Evolutionary conservation across 495 filamentous ascomycete species (phyloP).

Genomic region (Peziza echinospora): DNA sequence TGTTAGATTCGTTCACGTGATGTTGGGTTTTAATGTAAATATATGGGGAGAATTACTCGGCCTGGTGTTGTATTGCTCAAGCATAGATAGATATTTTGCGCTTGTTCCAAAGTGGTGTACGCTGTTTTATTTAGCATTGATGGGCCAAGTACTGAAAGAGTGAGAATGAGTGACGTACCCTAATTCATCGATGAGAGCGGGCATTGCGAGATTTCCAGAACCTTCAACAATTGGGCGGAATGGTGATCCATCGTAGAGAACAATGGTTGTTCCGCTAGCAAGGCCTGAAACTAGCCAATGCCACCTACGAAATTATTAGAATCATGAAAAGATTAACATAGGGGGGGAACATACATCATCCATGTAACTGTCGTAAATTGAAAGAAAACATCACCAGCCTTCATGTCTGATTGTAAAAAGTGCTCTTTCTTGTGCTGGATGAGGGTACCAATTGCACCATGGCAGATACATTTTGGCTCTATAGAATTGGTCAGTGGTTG

Average conservation of each 20-base stretch:
- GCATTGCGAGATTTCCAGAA: conserved; percentile 45
- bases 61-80: conserved; percentile 57
- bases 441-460: conserved; percentile 67
- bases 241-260: conserved; percentile 77
- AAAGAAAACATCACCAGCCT: conserved; percentile 41
- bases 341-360: conserved; percentile 28
- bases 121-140: conserved; percentile 21
- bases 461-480: conserved; percentile 75
- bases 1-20: conserved; percentile 15
- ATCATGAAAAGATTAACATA: conserved; percentile 6
- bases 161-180: conserved; percentile 22
- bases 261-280: conserved; percentile 53
- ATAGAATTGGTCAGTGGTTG: not conserved
- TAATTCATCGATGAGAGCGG: conserved; percentile 43
- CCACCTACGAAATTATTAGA: conserved; percentile 69
- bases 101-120: conserved; percentile 87
- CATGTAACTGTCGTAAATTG: conserved; percentile 83
- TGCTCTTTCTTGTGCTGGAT: conserved; percentile 93
- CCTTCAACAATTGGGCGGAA: conserved; percentile 42
- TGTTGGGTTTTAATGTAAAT: conserved; percentile 9
- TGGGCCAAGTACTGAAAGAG: conserved; percentile 23
- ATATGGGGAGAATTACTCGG: conserved; percentile 32
- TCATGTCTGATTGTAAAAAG: conserved; percentile 57
- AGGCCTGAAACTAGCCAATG: conserved; percentile 79
- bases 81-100: conserved; percentile 74